Evolutionary conservation across 1,284 basidiomycete genomes (phyloP).

Genomic region (Porogramme epimiltina): DNA sequence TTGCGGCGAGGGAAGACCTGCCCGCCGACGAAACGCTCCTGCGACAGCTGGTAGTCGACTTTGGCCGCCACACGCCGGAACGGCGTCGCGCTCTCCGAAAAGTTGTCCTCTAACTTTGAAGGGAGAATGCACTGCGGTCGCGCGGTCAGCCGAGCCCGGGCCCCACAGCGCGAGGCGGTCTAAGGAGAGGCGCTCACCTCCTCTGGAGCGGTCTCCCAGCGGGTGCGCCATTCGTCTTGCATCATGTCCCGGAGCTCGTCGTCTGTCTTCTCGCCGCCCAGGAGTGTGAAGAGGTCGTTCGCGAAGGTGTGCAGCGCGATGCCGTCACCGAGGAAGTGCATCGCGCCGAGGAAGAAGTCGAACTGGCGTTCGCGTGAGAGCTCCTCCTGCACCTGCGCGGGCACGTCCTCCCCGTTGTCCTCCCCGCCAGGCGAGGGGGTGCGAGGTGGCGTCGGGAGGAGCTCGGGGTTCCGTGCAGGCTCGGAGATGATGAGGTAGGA

Average conservation of each 20-base stretch:
- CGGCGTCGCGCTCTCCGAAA: conserved; percentile 41
- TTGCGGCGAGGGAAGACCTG: conserved; percentile 61
- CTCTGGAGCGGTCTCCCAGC: conserved; percentile 34
- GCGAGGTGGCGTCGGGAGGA: conserved; percentile 38
- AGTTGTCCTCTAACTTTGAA: conserved; percentile 51
- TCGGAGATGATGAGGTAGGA: conserved; percentile 70
- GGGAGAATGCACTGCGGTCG: conserved; percentile 44
- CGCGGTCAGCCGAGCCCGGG: conserved; percentile 6
- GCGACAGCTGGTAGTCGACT: conserved; percentile 56
- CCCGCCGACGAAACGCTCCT: conserved; percentile 55
- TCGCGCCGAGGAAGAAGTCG: conserved; percentile 66
- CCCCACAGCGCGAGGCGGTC: no score
- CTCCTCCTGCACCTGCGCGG: neutral
- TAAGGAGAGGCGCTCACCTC: conserved; percentile 22
- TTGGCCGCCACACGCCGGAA: conserved; percentile 48
- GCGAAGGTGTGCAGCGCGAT: conserved; percentile 78
- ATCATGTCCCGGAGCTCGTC: conserved; percentile 46
- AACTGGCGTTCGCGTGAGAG: conserved; percentile 31
- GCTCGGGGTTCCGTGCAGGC: conserved; percentile 13
- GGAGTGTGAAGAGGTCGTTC: conserved; percentile 69
- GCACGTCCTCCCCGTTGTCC: neutral
- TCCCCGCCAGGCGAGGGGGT: conserved; percentile 30
- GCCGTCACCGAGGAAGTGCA: conserved; percentile 78
- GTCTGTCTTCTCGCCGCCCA: conserved; percentile 46
- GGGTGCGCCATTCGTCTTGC: conserved; percentile 47